Evolutionary conservation across 2,329 filamentous ascomycete species (phyloP).

Genomic region (Phyllosticta citriasiana): DNA sequence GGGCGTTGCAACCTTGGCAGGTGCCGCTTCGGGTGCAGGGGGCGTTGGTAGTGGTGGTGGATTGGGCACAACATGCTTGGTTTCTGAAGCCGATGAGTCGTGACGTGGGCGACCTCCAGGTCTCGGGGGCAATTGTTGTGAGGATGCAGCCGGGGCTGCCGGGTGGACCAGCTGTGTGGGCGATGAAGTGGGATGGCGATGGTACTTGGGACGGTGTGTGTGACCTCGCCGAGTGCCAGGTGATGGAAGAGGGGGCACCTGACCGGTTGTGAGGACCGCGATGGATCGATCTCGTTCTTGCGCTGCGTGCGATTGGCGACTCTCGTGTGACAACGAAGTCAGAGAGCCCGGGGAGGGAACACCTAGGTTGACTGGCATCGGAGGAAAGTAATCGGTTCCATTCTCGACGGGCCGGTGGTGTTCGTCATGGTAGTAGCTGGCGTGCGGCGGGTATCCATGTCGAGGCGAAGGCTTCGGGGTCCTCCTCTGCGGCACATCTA

Average conservation of each 20-base stretch:
- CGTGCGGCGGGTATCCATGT: constrained; percentile 25
- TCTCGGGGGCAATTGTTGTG: constrained; percentile 24
- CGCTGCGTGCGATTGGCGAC: constrained; percentile 31
- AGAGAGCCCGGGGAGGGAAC: constrained; percentile 29
- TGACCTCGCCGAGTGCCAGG: constrained; percentile 57
- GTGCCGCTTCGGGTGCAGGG: constrained; percentile 25
- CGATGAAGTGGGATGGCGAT: constrained; percentile 68
- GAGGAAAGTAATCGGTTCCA: constrained; percentile 75
- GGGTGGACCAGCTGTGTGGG: constrained; percentile 53
- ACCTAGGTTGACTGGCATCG: constrained; percentile 39
- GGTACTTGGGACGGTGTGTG: constrained; percentile 52
- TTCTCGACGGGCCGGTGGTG: constrained; percentile 52
- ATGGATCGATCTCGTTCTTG: constrained; percentile 58
- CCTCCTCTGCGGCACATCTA: constrained; percentile 69
- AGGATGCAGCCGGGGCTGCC: constrained; percentile 24
- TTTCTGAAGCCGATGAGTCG: constrained; percentile 33
- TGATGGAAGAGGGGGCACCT: constrained; percentile 71
- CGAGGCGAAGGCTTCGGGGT: constrained; percentile 75
- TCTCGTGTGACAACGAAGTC: constrained; percentile 27
- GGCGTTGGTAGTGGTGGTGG: constrained; percentile 48
- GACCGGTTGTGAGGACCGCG: constrained; percentile 68
- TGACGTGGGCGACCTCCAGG: constrained; percentile 24
- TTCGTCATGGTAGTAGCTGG: constrained; percentile 48
- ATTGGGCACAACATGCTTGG: constrained; percentile 32
- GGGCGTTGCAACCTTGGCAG: constrained; percentile 35